Conservation (phyloP, 331 rosid species). For the Arachis monticola region DNA sequence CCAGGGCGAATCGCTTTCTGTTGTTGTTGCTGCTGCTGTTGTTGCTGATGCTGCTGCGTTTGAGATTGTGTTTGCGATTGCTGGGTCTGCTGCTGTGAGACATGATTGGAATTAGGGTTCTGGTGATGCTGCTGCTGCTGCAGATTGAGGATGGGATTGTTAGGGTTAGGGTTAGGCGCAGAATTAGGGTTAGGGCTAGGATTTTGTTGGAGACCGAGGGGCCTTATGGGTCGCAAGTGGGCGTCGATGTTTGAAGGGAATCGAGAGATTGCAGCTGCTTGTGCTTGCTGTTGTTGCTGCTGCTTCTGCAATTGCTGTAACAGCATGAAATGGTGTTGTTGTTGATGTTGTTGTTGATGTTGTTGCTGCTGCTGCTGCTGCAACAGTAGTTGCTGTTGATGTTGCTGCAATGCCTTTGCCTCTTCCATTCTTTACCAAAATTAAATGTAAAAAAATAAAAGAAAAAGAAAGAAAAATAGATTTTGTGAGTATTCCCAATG, state of each 20-base stretch:
- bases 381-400: slow-evolving; percentile 4
- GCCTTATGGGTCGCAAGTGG: slow-evolving; percentile 86
- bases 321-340: slow-evolving; percentile 48
- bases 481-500: background rate
- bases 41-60: slow-evolving; percentile 43
- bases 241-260: slow-evolving; percentile 94
- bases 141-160: slow-evolving; percentile 53
- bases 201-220: slow-evolving; percentile 65
- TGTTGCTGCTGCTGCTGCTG: slow-evolving; percentile 48
- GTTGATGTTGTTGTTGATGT: slow-evolving; percentile 51
- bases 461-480: background rate
- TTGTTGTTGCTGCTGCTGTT: slow-evolving; percentile 52
- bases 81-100: slow-evolving; percentile 37
- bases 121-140: slow-evolving; percentile 49
- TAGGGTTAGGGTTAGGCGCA: slow-evolving; percentile 49
- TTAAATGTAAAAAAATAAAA: background rate
- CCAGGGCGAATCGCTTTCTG: slow-evolving; percentile 75
- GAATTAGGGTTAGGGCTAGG: slow-evolving; percentile 47
- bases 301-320: slow-evolving; percentile 61
- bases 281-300: slow-evolving; percentile 58
- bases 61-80: slow-evolving; percentile 36
- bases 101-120: background rate
- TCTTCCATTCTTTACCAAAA: slow-evolving; percentile 59
- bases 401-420: slow-evolving; percentile 55
- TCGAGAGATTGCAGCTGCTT: slow-evolving; percentile 82